Evolutionary conservation across 805 yeast species (phyloP).

Genomic region (Isabelozyma gotoi): DNA sequence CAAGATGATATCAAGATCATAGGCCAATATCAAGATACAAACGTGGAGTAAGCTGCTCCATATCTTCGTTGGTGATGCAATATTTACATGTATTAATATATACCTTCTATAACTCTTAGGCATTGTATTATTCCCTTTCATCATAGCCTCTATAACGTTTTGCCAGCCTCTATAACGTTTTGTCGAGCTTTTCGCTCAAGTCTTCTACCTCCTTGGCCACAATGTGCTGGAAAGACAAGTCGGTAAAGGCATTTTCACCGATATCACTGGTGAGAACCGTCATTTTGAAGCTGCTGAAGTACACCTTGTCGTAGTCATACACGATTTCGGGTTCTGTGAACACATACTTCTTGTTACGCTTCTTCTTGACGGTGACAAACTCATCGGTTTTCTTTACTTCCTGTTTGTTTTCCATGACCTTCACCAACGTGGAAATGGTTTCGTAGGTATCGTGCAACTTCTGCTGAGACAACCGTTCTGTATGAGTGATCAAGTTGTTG

Average conservation of each 20-base stretch:
- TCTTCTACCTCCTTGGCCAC: neutral
- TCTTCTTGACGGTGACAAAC: constrained; percentile 19
- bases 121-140: too few relatives aligned
- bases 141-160: too few relatives aligned
- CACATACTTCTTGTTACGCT: constrained; percentile 19
- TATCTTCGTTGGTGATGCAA: too few relatives aligned
- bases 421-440: constrained; percentile 38
- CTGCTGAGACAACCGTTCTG: constrained; percentile 48
- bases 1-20: too few relatives aligned
- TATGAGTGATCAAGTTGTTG: constrained; percentile 53
- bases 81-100: too few relatives aligned
- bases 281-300: constrained; percentile 26
- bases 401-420: constrained; percentile 8
- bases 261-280: constrained; percentile 17
- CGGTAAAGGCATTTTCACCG: constrained; percentile 51
- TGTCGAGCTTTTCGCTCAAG: too few relatives aligned
- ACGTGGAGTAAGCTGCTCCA: too few relatives aligned
- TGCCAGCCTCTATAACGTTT: too few relatives aligned
- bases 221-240: constrained; percentile 44
- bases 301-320: constrained; percentile 26
- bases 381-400: constrained; percentile 6
- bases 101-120: too few relatives aligned
- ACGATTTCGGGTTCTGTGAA: constrained; percentile 30
- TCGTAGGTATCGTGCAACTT: constrained; percentile 47
- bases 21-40: too few relatives aligned